Evolutionary conservation across 495 filamentous ascomycete species (phyloP).

Genomic region (Zalerion maritima): DNA sequence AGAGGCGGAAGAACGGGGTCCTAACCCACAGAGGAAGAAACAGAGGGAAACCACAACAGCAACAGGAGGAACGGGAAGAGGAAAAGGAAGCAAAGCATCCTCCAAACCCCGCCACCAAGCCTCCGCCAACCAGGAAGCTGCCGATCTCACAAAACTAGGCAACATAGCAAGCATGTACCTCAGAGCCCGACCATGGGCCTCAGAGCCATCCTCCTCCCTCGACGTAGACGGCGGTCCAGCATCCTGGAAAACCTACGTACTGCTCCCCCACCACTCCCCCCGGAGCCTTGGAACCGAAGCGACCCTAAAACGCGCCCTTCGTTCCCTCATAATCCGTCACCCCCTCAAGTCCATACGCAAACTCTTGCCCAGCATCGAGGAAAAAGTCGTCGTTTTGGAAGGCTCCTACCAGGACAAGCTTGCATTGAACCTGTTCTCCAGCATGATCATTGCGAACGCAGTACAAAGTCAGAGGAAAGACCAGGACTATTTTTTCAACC

Average conservation of each 20-base stretch:
- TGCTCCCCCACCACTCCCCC: slow-evolving; percentile 40
- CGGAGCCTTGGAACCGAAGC: slow-evolving; percentile 38
- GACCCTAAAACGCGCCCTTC: slow-evolving; percentile 54
- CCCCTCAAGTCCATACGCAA: slow-evolving; percentile 49
- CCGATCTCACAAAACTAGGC: slow-evolving; percentile 63
- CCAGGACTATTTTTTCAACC: slow-evolving; percentile 78
- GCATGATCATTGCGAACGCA: slow-evolving; percentile 68
- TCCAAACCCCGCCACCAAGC: too few species aligned
- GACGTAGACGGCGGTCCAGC: slow-evolving; percentile 29
- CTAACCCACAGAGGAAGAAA: slow-evolving; percentile 2
- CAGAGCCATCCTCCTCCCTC: slow-evolving; percentile 16
- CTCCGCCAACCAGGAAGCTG: slow-evolving; percentile 38
- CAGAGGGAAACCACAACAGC: background rate
- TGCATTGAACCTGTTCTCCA: slow-evolving; percentile 70
- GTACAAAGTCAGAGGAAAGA: slow-evolving; percentile 78
- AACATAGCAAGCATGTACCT: slow-evolving; percentile 57
- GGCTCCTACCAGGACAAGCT: slow-evolving; percentile 74
- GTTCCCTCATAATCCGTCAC: slow-evolving; percentile 72
- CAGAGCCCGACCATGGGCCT: slow-evolving; percentile 60
- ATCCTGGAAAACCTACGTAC: slow-evolving; percentile 64
- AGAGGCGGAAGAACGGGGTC: too few species aligned
- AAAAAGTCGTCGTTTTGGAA: slow-evolving; percentile 58
- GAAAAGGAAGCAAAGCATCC: slow-evolving; percentile 4
- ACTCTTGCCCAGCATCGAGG: slow-evolving; percentile 52
- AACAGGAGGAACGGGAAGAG: slow-evolving; percentile 10